Percentiles rank a stretch among this genome's conserved stretches.
Evolutionary conservation across 192 early-diverging fungal species (phyloP).

Genomic region (Geranomyces michiganensis): DNA sequence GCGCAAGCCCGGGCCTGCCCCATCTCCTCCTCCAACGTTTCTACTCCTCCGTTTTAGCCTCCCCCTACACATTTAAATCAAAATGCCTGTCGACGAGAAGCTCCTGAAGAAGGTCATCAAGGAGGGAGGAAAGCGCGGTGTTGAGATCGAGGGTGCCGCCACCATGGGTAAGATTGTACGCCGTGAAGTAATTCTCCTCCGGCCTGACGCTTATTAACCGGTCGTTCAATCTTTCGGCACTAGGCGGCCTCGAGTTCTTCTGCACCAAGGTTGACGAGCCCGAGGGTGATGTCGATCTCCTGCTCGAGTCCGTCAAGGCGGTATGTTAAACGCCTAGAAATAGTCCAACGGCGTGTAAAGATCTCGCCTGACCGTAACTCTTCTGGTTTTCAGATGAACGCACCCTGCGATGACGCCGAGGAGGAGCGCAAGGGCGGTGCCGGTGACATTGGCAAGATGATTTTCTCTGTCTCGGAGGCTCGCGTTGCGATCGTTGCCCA

Average conservation of each 20-base stretch:
- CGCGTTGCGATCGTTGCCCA: constrained; percentile 34
- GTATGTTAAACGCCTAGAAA: neutral
- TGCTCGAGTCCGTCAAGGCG: constrained; percentile 32
- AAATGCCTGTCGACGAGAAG: constrained; percentile 37
- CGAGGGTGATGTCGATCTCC: constrained; percentile 31
- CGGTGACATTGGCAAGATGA: constrained; percentile 37
- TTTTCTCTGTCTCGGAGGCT: constrained; percentile 25
- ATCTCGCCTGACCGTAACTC: too few relatives aligned
- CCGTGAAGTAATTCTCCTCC: too few relatives aligned
- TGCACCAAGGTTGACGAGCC: constrained; percentile 36
- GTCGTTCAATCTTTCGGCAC: neutral
- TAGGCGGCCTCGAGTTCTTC: constrained; percentile 30
- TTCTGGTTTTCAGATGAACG: constrained; percentile 17
- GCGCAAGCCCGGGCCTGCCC: too few relatives aligned
- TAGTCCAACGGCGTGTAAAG: too few relatives aligned
- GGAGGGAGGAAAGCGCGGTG: constrained; percentile 38
- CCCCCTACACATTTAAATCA: neutral
- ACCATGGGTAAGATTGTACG: constrained; percentile 31
- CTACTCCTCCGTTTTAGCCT: too few relatives aligned
- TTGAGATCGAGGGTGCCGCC: constrained; percentile 36
- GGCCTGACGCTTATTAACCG: too few relatives aligned
- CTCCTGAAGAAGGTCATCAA: constrained; percentile 35
- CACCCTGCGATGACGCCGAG: constrained; percentile 25
- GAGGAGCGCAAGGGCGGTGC: constrained; percentile 35
- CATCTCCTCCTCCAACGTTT: too few relatives aligned